phyloP scores from a whole-genome alignment of 768 basidiomycete genomes.

The Tricholoma terreum region DNA sequence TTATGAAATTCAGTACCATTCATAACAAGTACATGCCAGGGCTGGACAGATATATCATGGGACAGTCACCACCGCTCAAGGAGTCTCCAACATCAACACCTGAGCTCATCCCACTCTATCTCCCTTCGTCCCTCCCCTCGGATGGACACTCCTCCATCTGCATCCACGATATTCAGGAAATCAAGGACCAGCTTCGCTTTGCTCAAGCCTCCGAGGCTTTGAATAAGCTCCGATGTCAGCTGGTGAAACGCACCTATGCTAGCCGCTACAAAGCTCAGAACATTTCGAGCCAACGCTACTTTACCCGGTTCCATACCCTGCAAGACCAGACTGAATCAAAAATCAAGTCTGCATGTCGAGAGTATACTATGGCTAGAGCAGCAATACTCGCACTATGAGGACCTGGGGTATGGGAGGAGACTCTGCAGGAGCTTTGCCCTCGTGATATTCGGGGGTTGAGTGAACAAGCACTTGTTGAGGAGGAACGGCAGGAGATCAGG shows the following conservation, averaged over 20 bases:
- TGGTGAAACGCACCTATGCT: conserved; percentile 14
- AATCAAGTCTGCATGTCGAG: neutral
- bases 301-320: conserved; percentile 11
- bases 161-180: conserved; percentile 8
- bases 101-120: conserved; percentile 5
- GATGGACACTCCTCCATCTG: conserved; percentile 3
- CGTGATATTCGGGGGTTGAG: too few species aligned
- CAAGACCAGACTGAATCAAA: conserved; percentile 12
- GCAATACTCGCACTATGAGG: conserved; percentile 8
- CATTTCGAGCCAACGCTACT: conserved; percentile 10
- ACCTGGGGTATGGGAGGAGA: conserved; percentile 6
- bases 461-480: conserved; percentile 12
- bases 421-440: conserved; percentile 8
- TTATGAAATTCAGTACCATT: neutral
- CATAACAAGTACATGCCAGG: neutral
- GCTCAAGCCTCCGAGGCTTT: conserved; percentile 17
- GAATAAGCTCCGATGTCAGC: conserved; percentile 13
- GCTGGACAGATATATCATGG: neutral
- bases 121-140: conserved; percentile 17
- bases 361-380: conserved; percentile 1
- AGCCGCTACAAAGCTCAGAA: conserved; percentile 16
- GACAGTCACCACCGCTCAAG: neutral
- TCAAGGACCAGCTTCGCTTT: conserved; percentile 17
- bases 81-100: neutral
- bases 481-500: conserved; percentile 15